A percentile compares a stretch with the other conserved stretches of the same genome.
These are phyloP conservation scores for Triticum timopheevii DNA, from an alignment of 176 grass and related monocot genomes.

Conservation along the genomic window DNA sequence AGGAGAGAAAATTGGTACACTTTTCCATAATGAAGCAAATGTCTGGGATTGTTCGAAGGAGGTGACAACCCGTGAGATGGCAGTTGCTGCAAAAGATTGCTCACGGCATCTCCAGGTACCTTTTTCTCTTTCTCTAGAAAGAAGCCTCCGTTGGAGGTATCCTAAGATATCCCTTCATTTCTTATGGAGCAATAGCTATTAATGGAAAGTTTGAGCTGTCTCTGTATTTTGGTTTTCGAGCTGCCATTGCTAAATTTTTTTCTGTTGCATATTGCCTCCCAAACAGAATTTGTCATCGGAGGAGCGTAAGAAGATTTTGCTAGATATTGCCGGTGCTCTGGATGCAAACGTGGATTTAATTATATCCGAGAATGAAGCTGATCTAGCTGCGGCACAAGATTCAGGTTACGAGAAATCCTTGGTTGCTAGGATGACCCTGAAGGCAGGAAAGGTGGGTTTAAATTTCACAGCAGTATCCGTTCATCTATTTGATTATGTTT, in stretches of 20 bases:
- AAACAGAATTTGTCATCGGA: slow-evolving; percentile 80
- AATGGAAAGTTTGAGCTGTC: not conserved
- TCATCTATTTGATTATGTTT: not conserved
- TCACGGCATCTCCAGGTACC: slow-evolving; percentile 76
- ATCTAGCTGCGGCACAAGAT: slow-evolving; percentile 60
- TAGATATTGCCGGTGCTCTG: slow-evolving; percentile 88
- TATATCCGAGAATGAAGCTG: slow-evolving; percentile 76
- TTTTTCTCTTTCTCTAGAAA: not conserved
- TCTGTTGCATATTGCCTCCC: not conserved
- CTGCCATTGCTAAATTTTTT: slow-evolving; percentile 13
- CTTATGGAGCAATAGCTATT: not conserved
- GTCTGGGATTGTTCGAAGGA: slow-evolving; percentile 53
- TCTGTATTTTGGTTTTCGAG: not conserved
- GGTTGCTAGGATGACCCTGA: slow-evolving; percentile 87
- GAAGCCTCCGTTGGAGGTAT: not conserved
- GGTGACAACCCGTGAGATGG: slow-evolving; percentile 68
- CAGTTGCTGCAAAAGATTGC: slow-evolving; percentile 87
- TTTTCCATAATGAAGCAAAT: slow-evolving; percentile 81
- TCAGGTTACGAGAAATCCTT: slow-evolving; percentile 83
- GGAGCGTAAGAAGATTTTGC: slow-evolving; percentile 86
- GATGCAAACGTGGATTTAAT: slow-evolving; percentile 82
- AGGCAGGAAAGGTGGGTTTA: slow-evolving; percentile 69
- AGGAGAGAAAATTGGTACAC: slow-evolving; percentile 88
- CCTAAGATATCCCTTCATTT: not conserved
- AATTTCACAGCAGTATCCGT: not conserved